Conservation (phyloP, 148 eudicot species). For the Vaccinium corymbosum region DNA sequence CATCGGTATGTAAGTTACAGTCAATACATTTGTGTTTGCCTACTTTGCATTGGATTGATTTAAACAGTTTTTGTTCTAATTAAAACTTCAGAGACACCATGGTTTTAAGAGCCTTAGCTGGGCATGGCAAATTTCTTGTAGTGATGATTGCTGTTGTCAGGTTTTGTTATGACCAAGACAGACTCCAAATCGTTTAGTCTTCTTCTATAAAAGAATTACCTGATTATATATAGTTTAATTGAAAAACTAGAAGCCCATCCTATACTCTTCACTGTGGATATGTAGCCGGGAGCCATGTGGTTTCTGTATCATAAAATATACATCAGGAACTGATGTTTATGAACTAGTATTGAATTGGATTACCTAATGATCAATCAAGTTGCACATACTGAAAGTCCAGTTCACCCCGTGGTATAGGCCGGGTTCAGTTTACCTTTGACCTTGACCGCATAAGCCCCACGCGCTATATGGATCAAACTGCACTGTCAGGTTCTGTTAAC, state of each 20-base stretch:
- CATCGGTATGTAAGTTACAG: slow-evolving; percentile 26
- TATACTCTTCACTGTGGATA: background rate
- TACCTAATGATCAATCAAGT: background rate
- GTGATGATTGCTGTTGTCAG: too few relatives aligned
- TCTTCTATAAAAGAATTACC: background rate
- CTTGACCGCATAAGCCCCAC: background rate
- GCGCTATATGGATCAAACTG: background rate
- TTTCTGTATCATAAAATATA: background rate
- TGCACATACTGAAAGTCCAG: background rate
- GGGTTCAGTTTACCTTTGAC: background rate
- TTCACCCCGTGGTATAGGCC: background rate
- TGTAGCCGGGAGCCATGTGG: background rate
- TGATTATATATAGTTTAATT: background rate
- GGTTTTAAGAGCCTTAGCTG: background rate
- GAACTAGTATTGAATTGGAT: background rate
- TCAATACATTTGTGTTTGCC: background rate
- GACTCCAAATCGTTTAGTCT: background rate
- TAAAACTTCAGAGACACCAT: background rate
- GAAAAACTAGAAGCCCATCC: background rate
- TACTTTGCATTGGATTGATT: background rate
- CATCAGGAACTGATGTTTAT: background rate
- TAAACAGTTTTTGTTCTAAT: background rate
- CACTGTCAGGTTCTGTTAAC: background rate
- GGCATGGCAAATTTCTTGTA: background rate
- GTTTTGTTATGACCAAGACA: background rate